These are phyloP conservation scores for Lactarius sp. DNA, from an alignment of 768 basidiomycete species.

Conservation along the genomic window DNA sequence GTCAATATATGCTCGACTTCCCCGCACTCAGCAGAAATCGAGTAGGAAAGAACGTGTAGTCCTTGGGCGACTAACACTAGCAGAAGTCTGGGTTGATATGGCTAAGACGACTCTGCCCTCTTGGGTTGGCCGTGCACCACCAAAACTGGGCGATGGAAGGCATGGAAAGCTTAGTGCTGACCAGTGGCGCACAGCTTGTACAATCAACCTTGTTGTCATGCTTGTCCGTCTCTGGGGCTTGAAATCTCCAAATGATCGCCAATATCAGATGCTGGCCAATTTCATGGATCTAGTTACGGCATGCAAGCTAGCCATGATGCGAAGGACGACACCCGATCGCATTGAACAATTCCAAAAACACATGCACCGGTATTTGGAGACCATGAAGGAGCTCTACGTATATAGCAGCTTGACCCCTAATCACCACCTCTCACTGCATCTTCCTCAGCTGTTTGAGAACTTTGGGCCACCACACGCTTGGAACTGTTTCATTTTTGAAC, in stretches of 20 bases:
- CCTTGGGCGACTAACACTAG: background rate
- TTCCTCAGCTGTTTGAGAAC: constrained; percentile 30
- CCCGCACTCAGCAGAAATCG: background rate
- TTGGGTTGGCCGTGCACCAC: constrained; percentile 27
- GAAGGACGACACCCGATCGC: too few species aligned
- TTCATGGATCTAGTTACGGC: constrained; percentile 37
- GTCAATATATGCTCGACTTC: background rate
- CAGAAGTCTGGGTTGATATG: constrained; percentile 24
- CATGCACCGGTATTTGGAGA: constrained; percentile 38
- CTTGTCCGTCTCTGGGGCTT: constrained; percentile 29
- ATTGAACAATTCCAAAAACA: too few species aligned
- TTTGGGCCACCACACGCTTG: constrained; percentile 39
- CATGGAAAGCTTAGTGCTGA: constrained; percentile 30
- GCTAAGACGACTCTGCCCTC: constrained; percentile 25
- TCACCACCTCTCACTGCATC: constrained; percentile 41
- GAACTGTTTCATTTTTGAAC: constrained; percentile 36
- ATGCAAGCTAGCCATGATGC: constrained; percentile 31
- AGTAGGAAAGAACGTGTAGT: background rate
- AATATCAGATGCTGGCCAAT: constrained; percentile 12
- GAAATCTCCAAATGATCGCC: background rate
- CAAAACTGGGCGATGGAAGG: constrained; percentile 19
- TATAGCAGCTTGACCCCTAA: constrained; percentile 32
- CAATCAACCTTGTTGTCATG: constrained; percentile 25
- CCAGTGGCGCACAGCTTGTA: constrained; percentile 26
- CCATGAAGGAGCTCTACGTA: constrained; percentile 32